Conservation (phyloP, 176 grass and related monocot genomes). For the Otatea glauca region DNA sequence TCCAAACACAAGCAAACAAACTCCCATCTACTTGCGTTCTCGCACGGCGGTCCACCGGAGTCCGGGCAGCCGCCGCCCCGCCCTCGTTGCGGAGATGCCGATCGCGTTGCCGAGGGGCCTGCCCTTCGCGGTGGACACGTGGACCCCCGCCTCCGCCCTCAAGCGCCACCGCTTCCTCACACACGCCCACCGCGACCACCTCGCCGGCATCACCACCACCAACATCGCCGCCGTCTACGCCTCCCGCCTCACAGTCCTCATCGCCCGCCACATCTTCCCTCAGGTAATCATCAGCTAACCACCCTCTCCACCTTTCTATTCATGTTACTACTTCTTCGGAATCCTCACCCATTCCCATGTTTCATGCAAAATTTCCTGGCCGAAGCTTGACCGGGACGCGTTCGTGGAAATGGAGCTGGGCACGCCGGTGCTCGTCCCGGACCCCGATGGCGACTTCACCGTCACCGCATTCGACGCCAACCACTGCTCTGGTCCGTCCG, state of each 20-base stretch:
- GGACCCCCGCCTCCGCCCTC: slow-evolving; percentile 54
- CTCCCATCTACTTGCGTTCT: no score
- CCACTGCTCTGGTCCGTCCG: slow-evolving; percentile 64
- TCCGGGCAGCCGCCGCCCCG: not conserved
- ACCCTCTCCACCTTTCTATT: not conserved
- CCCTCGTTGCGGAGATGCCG: slow-evolving; percentile 46
- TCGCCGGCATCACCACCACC: slow-evolving; percentile 55
- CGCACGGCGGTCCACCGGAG: no score
- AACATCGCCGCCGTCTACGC: slow-evolving; percentile 57
- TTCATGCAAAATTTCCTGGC: not conserved
- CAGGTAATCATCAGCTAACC: slow-evolving; percentile 20
- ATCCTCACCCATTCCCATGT: not conserved
- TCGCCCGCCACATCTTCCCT: slow-evolving; percentile 53
- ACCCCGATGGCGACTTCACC: slow-evolving; percentile 65
- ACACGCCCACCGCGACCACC: slow-evolving; percentile 84
- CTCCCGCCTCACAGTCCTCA: slow-evolving; percentile 59
- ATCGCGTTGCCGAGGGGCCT: slow-evolving; percentile 74
- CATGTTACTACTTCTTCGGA: no score
- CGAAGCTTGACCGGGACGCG: slow-evolving; percentile 51
- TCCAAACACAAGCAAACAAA: no score
- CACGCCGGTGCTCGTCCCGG: slow-evolving; percentile 41
- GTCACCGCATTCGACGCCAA: slow-evolving; percentile 73
- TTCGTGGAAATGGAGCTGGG: slow-evolving; percentile 66
- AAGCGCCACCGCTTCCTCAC: slow-evolving; percentile 83
- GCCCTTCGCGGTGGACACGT: slow-evolving; percentile 88